These are phyloP conservation scores for Cercospora citrullina DNA, from an alignment of 2,329 filamentous ascomycete species.

Conservation along the genomic window DNA sequence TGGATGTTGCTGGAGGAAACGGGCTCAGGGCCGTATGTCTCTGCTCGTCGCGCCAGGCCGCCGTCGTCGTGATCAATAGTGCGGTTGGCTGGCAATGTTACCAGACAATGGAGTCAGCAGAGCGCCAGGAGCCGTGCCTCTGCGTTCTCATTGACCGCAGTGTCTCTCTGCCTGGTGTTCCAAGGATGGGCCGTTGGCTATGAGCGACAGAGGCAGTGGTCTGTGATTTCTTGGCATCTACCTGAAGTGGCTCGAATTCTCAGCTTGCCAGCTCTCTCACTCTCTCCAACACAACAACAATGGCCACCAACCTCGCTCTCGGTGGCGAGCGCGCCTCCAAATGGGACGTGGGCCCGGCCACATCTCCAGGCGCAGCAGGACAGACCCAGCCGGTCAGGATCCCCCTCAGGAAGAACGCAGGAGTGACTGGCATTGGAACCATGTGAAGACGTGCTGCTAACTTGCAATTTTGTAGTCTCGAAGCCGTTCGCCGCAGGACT, in stretches of 20 bases:
- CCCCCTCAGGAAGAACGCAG: constrained; percentile 2
- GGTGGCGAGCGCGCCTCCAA: too few species aligned
- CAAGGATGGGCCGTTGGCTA: background rate
- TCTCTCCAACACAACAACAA: background rate
- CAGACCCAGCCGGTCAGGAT: background rate
- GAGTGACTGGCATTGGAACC: background rate
- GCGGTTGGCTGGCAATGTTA: background rate
- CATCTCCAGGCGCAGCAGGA: too few species aligned
- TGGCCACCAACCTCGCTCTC: too few species aligned
- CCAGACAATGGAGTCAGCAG: background rate
- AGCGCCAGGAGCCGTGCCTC: background rate
- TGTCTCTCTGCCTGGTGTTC: background rate
- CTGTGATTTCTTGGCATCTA: background rate
- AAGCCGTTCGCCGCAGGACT: constrained; percentile 4
- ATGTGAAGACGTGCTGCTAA: background rate
- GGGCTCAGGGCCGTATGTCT: background rate
- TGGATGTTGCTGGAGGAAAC: background rate
- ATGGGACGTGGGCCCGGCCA: too few species aligned
- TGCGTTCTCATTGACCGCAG: background rate
- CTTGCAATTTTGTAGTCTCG: constrained; percentile 8
- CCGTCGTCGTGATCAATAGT: background rate
- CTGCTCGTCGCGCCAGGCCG: background rate
- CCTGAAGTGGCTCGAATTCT: background rate
- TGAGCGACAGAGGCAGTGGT: background rate
- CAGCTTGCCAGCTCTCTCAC: background rate